Evolutionary conservation across 1,139 yeast species (phyloP).

Genomic region (Saccharomyces hybrid): DNA sequence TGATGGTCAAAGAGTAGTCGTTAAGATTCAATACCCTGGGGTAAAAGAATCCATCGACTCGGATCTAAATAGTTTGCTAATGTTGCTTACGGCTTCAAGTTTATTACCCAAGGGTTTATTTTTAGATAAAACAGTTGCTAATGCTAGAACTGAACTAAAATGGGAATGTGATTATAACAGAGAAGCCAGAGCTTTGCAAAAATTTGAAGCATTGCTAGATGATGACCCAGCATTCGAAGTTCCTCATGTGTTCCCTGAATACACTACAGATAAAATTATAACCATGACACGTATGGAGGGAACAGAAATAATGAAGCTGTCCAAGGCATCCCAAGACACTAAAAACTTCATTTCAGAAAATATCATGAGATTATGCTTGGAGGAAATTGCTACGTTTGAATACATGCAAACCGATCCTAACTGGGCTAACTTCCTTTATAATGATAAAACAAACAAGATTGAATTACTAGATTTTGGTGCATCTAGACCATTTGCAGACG

Average conservation of each 20-base stretch:
- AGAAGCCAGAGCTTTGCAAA: slow-evolving; percentile 73
- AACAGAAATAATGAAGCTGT: slow-evolving; percentile 68
- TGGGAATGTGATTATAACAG: slow-evolving; percentile 97
- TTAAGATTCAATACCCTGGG: slow-evolving; percentile 97
- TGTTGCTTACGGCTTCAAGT: slow-evolving; percentile 78
- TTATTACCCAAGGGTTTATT: slow-evolving; percentile 87
- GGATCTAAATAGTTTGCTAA: slow-evolving; percentile 74
- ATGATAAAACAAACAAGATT: slow-evolving; percentile 53
- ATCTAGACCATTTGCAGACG: slow-evolving; percentile 65
- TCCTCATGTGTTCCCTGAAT: slow-evolving; percentile 70
- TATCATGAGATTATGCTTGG: slow-evolving; percentile 77
- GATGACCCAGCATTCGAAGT: slow-evolving; percentile 69
- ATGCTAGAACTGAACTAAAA: slow-evolving; percentile 84
- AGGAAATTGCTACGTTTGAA: slow-evolving; percentile 74
- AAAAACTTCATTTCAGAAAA: slow-evolving; percentile 76
- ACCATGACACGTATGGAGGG: slow-evolving; percentile 91
- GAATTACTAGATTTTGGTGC: slow-evolving; percentile 95
- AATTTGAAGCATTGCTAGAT: slow-evolving; percentile 53
- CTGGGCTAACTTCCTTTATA: slow-evolving; percentile 95
- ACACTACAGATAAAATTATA: slow-evolving; percentile 74
- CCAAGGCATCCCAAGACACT: slow-evolving; percentile 46
- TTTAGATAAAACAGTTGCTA: slow-evolving; percentile 84
- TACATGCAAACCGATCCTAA: slow-evolving; percentile 99
- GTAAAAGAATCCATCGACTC: slow-evolving; percentile 89
- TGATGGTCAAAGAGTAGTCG: slow-evolving; percentile 68